Evolutionary conservation across 768 basidiomycete species (phyloP).

Genomic region (Mycena pura): DNA sequence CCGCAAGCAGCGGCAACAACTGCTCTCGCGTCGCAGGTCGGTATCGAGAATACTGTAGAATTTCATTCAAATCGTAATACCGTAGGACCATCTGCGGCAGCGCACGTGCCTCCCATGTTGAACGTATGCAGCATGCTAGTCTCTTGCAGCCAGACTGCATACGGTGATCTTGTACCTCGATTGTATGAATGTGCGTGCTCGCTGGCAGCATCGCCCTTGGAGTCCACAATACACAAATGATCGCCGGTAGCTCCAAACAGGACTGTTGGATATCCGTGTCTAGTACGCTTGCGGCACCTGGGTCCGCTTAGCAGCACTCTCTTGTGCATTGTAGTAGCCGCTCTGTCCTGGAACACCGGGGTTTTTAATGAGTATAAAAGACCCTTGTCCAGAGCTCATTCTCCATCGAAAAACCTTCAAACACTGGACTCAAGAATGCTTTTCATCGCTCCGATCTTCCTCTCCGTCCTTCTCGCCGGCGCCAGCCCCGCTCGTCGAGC

Average conservation of each 20-base stretch:
- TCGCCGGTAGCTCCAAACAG: conserved; percentile 9
- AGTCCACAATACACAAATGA: neutral
- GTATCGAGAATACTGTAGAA: conserved; percentile 1
- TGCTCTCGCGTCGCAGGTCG: neutral
- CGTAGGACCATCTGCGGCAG: neutral
- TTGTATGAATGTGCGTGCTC: neutral
- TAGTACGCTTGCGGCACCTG: neutral
- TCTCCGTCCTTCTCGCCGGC: neutral
- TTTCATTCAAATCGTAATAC: neutral
- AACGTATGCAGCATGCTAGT: neutral
- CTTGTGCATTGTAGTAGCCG: conserved; percentile 1
- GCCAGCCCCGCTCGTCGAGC: conserved; percentile 4
- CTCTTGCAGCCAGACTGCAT: neutral
- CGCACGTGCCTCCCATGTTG: neutral
- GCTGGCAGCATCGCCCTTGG: conserved; percentile 1
- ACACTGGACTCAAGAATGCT: conserved; percentile 4
- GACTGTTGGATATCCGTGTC: conserved; percentile 1
- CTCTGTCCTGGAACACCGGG: neutral
- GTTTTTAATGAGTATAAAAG: neutral
- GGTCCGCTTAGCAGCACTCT: conserved; percentile 2
- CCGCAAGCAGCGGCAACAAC: neutral
- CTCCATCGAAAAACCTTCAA: conserved; percentile 3
- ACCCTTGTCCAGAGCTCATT: conserved; percentile 1
- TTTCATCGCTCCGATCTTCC: conserved; percentile 4
- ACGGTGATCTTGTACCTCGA: neutral